A percentile compares a stretch with the other conserved stretches of the same genome.
These are phyloP conservation scores for Candida succiphila DNA, from an alignment of 805 yeast genomes.

Conservation along the genomic window DNA sequence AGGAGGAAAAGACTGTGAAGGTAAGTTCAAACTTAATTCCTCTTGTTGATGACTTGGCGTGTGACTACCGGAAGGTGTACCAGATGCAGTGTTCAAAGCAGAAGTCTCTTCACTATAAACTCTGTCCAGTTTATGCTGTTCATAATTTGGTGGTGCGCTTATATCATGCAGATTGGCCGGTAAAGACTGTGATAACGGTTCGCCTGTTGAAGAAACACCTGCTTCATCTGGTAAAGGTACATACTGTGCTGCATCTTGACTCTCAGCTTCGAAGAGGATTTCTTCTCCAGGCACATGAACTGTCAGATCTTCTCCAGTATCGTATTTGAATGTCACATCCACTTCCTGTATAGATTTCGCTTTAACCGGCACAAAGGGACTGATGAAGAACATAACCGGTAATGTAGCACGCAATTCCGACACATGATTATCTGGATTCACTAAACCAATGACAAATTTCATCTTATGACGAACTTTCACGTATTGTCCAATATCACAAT, in stretches of 20 bases:
- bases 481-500: constrained; percentile 59
- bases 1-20: not conserved
- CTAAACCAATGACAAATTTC: constrained; percentile 66
- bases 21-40: not conserved
- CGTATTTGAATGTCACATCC: constrained; percentile 10
- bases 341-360: constrained; percentile 28
- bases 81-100: constrained; percentile 36
- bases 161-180: constrained; percentile 28
- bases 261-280: constrained; percentile 14
- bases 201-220: constrained; percentile 3
- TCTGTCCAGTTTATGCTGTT: constrained; percentile 70
- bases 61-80: constrained; percentile 24
- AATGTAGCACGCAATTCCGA: constrained; percentile 87
- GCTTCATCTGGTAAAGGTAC: constrained; percentile 2
- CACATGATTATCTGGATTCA: constrained; percentile 86
- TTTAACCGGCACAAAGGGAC: constrained; percentile 71
- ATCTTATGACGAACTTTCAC: constrained; percentile 84
- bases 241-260: constrained; percentile 1
- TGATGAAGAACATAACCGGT: constrained; percentile 46
- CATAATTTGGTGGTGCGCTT: constrained; percentile 82
- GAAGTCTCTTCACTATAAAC: constrained; percentile 57
- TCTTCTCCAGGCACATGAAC: constrained; percentile 17
- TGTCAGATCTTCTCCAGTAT: constrained; percentile 18
- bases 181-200: not conserved
- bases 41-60: constrained; percentile 5